A percentile compares a stretch with the other conserved stretches of the same genome.
These are phyloP conservation scores for Exidia glandulosa DNA, from an alignment of 768 basidiomycete genomes.

Conservation along the genomic window DNA sequence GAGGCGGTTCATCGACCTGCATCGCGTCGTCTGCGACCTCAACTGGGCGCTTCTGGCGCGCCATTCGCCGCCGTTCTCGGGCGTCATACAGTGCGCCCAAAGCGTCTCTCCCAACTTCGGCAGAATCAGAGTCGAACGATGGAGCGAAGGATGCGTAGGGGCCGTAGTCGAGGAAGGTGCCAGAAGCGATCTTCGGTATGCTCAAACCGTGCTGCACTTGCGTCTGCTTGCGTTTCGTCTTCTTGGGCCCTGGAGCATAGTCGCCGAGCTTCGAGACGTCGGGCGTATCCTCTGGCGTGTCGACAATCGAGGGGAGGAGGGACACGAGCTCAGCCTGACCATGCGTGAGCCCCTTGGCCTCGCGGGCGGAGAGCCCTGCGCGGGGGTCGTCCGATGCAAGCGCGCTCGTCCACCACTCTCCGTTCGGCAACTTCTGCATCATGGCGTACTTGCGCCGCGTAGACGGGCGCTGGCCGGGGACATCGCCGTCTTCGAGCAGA, in stretches of 20 bases:
- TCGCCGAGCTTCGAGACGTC: constrained; percentile 42
- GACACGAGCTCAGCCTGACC: constrained; percentile 69
- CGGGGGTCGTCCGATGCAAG: constrained; percentile 36
- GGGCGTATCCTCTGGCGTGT: constrained; percentile 11
- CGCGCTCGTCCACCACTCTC: constrained; percentile 66
- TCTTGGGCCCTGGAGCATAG: constrained; percentile 27
- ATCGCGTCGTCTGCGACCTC: too few relatives aligned
- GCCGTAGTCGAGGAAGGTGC: constrained; percentile 72
- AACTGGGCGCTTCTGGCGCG: too few relatives aligned
- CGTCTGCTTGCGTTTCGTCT: constrained; percentile 21
- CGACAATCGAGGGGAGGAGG: constrained; percentile 52
- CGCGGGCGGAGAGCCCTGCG: constrained; percentile 21
- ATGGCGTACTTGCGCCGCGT: constrained; percentile 55
- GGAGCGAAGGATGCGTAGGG: constrained; percentile 68
- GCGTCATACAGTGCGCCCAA: constrained; percentile 33
- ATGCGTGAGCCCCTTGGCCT: constrained; percentile 41
- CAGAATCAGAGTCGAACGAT: constrained; percentile 65
- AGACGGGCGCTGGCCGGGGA: not conserved
- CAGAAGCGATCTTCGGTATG: constrained; percentile 37
- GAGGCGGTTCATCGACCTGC: constrained; percentile 9
- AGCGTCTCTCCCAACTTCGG: constrained; percentile 49
- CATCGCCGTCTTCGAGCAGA: constrained; percentile 1
- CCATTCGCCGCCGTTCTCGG: constrained; percentile 20
- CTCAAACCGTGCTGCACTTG: constrained; percentile 26
- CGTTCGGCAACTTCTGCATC: constrained; percentile 65